A percentile compares a stretch with the other conserved stretches of the same genome.
Evolutionary conservation across 2,329 filamentous ascomycete species (phyloP).

Genomic region (Colletotrichum sp.): DNA sequence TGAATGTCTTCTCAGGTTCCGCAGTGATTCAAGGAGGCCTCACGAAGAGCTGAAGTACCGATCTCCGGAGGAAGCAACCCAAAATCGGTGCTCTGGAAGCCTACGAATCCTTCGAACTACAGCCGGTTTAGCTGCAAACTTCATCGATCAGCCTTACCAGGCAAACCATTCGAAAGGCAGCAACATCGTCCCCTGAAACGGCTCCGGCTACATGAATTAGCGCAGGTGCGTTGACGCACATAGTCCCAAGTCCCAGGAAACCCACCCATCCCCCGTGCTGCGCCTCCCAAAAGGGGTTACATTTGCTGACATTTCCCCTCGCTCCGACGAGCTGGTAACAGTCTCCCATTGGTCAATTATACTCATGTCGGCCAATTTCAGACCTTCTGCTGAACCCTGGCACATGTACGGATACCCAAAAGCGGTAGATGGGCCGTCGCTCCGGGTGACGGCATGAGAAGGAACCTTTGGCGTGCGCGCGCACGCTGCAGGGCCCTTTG

Average conservation of each 20-base stretch:
- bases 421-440: neutral
- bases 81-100: neutral
- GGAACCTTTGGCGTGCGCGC: neutral
- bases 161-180: neutral
- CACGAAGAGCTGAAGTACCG: neutral
- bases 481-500: neutral
- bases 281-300: neutral
- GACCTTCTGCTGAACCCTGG: neutral
- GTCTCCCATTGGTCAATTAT: neutral
- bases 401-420: neutral
- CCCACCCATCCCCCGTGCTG: neutral
- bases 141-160: neutral
- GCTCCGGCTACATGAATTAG: neutral
- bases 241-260: constrained; percentile 2
- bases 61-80: neutral
- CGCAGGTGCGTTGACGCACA: neutral
- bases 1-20: neutral
- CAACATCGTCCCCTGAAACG: neutral
- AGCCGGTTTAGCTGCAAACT: neutral
- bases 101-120: neutral
- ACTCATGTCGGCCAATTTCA: neutral
- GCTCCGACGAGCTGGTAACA: neutral
- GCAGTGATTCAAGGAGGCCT: neutral
- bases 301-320: neutral
- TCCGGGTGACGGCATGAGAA: neutral